Base-by-base conservation (phyloP, 2,329 filamentous ascomycete genomes). In the Colletotrichum sp. region DNA sequence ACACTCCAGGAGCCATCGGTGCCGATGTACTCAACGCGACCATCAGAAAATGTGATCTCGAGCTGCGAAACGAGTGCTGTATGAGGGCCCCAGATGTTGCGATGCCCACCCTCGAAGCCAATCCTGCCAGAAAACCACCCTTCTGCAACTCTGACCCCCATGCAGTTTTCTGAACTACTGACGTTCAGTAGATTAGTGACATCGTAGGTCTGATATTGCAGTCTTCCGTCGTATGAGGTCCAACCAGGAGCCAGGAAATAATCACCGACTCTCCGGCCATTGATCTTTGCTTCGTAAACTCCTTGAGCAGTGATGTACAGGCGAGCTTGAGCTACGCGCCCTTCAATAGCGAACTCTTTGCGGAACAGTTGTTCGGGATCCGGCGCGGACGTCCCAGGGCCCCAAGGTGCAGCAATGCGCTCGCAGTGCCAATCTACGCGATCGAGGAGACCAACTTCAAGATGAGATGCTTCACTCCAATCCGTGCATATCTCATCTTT, bases 171-270 rank as follows among this genome's bases (percentile, higher is more conserved):
- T 9, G 32, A 3, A 68, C 86, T 85, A 30, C 1, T 26, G 5
- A 74, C 55, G 4, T 79, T 78, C 1, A 90, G 68, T 0, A 87
- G 81, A 1, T 80, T 70, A 0, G 85, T 86, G 2, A 91, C 87
- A 75, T 92, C 88, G 71, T 88, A 89, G 0, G 86, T 88, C 70
- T 91, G 86, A 74, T 91, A 92, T 3, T 85, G 82, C 18, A 88
- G 84, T 1, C 89, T 84, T 62, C 87, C 80, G 0, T 85, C 81
- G 76, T 91, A 92, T 3, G 85, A 86, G 59, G 87, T 86, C 87
- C 89, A 91, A 0, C 89, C 89, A 0, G 89, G 89, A 24, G 89
- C 86, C 34, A 90, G 80, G 3, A 85, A 83, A 7, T 81, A 70
- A 38, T 86, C 83, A 0, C 85, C 85, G 3, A 89, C 84, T 7